Conservation (phyloP, 495 filamentous ascomycete genomes). For the Penicillium ochrochloron region DNA sequence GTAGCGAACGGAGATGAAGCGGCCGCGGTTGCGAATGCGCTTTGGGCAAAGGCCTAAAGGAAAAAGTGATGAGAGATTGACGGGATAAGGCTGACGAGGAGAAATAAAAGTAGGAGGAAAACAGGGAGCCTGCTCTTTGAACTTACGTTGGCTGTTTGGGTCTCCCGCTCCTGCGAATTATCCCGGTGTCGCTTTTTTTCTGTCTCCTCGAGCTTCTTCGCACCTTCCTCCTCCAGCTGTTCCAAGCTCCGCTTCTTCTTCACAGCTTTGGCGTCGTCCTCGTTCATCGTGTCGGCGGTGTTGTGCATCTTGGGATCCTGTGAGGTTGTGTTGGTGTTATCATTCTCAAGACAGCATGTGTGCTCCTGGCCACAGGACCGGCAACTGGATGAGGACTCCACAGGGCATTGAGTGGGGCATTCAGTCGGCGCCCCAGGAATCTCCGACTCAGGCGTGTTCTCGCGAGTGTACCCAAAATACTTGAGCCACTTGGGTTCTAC, state of each 20-base stretch:
- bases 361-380: not conserved
- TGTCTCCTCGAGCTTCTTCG: conserved; percentile 31
- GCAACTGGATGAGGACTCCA: not conserved
- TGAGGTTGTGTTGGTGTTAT: conserved; percentile 16
- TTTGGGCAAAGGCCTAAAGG: conserved; percentile 47
- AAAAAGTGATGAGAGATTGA: conserved; percentile 15
- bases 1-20: conserved; percentile 54
- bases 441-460: not conserved
- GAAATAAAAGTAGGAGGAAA: not conserved
- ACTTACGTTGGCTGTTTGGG: conserved; percentile 23
- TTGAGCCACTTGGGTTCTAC: not conserved
- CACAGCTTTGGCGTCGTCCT: conserved; percentile 26
- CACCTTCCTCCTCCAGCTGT: conserved; percentile 50
- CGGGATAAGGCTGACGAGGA: not conserved
- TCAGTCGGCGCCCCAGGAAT: conserved; percentile 6
- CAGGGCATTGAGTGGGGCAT: not conserved
- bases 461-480: not conserved
- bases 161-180: conserved; percentile 42
- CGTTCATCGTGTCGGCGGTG: conserved; percentile 16
- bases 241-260: conserved; percentile 60
- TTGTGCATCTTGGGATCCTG: conserved; percentile 17
- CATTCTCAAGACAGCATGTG: conserved; percentile 14
- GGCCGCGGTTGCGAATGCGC: conserved; percentile 59
- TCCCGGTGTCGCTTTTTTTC: conserved; percentile 55
- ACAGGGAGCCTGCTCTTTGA: not conserved